Evolutionary conservation across 331 rosid genomes (phyloP).

Genomic region (Saraca asoca): DNA sequence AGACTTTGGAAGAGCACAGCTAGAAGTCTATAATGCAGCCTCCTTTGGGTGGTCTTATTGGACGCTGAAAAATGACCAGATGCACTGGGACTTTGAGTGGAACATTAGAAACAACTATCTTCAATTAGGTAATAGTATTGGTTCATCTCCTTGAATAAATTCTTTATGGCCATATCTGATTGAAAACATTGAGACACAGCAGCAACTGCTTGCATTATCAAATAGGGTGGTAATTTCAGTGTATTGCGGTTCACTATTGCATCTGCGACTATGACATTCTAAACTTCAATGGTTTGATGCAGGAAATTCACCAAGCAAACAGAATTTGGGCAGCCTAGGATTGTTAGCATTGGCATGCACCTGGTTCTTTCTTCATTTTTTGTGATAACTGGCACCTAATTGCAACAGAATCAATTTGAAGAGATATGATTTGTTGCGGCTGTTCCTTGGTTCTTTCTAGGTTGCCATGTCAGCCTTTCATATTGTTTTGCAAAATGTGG

Average conservation of each 20-base stretch:
- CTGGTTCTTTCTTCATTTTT: conserved; percentile 47
- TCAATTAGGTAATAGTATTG: conserved; percentile 54
- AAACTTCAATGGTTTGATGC: conserved; percentile 33
- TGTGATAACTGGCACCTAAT: conserved; percentile 29
- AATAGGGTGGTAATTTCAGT: conserved; percentile 1
- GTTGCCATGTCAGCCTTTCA: conserved; percentile 24
- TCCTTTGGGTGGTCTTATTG: conserved; percentile 96
- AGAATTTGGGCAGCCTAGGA: conserved; percentile 34
- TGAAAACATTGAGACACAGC: not conserved
- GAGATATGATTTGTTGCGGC: conserved; percentile 18
- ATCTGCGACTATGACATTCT: not conserved
- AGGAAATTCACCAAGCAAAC: conserved; percentile 60
- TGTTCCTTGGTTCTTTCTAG: conserved; percentile 26
- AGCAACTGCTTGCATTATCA: not conserved
- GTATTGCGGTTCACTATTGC: not conserved
- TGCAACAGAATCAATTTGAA: not conserved
- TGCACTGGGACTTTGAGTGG: conserved; percentile 95
- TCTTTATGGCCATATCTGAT: no score
- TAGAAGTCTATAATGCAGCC: conserved; percentile 70
- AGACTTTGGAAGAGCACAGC: conserved; percentile 72
- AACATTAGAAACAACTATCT: conserved; percentile 74
- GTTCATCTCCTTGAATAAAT: conserved; percentile 7
- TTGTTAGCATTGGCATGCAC: conserved; percentile 44
- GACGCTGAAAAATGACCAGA: conserved; percentile 74
- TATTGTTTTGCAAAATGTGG: conserved; percentile 36